A percentile compares a stretch with the other conserved stretches of the same genome.
Conservation (phyloP, 441 rosid genomes). For the Brassica balearica region DNA sequence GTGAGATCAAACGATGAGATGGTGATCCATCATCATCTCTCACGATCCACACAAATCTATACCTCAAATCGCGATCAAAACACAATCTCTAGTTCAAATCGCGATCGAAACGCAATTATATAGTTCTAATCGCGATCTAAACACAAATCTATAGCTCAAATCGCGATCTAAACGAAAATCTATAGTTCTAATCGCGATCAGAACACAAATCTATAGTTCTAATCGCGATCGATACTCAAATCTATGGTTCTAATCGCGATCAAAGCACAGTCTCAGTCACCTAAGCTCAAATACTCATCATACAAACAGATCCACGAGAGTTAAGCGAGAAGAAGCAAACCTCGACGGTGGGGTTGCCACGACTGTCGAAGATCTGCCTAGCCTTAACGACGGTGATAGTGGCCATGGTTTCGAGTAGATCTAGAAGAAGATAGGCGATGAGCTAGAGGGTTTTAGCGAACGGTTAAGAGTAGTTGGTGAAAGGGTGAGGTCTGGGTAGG, state of each 20-base stretch:
- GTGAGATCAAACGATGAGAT: not conserved
- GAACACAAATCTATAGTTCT: not conserved
- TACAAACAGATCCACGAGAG: conserved; percentile 18
- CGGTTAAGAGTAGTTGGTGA: not conserved
- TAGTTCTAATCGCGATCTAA: not conserved
- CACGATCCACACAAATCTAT: not conserved
- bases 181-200: not conserved
- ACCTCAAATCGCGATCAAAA: not conserved
- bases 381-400: conserved; percentile 62
- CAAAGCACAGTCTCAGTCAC: too few species aligned
- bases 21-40: not conserved
- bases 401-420: conserved; percentile 51
- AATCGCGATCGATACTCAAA: not conserved
- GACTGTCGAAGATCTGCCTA: conserved; percentile 84
- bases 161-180: not conserved
- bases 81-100: not conserved
- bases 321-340: not conserved
- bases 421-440: conserved; percentile 36
- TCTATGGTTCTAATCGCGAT: too few species aligned
- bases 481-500: conserved; percentile 14
- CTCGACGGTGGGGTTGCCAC: conserved; percentile 17
- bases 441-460: conserved; percentile 43
- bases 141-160: not conserved
- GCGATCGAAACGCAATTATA: conserved; percentile 1
- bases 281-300: not conserved